A percentile compares a stretch with the other conserved stretches of the same genome.
These are phyloP conservation scores for Linum tenue DNA, from an alignment of 345 rosid species.

Conservation along the genomic window DNA sequence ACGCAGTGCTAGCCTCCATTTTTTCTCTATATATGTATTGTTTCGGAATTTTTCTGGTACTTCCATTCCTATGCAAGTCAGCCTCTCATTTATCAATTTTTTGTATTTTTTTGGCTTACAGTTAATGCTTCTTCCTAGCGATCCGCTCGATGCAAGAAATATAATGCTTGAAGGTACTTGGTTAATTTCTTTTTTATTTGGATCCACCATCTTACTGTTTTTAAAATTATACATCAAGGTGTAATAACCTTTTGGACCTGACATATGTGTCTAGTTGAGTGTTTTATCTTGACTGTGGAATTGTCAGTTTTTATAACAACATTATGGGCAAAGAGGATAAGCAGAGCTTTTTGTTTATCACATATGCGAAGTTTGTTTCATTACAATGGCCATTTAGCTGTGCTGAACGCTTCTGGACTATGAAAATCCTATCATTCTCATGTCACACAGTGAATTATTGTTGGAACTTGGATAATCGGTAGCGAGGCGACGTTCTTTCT, in stretches of 20 bases:
- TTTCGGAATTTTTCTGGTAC: background rate
- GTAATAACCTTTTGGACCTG: background rate
- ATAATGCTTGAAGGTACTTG: constrained; percentile 90
- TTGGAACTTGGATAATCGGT: no score
- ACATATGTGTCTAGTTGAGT: background rate
- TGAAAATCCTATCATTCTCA: background rate
- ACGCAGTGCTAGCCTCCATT: background rate
- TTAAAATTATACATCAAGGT: background rate
- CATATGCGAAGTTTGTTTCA: background rate
- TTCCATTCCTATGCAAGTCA: constrained; percentile 1
- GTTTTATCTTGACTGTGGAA: background rate
- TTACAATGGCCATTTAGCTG: background rate
- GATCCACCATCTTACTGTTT: background rate
- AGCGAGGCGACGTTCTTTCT: no score
- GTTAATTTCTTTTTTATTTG: background rate
- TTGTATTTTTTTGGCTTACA: constrained; percentile 13
- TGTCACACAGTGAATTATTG: no score
- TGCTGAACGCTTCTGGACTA: background rate
- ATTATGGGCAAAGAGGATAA: background rate
- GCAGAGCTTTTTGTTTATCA: background rate
- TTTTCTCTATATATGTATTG: background rate
- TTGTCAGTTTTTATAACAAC: background rate
- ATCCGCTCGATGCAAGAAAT: constrained; percentile 94
- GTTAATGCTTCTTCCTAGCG: constrained; percentile 73
- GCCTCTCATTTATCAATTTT: constrained; percentile 3